Evolutionary conservation across 805 yeast species (phyloP).

Genomic region (Candida succiphila): DNA sequence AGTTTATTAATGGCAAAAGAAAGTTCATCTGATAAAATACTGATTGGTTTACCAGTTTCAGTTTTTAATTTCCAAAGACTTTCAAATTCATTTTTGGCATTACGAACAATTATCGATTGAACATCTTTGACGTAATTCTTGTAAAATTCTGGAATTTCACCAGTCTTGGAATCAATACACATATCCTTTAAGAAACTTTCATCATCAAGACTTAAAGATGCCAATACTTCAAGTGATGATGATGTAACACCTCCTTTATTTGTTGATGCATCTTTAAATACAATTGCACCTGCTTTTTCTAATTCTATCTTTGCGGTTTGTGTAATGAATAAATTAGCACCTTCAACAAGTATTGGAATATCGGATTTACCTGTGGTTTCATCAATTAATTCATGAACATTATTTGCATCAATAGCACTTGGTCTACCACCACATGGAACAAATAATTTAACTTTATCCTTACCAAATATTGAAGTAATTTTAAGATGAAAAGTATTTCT

Average conservation of each 20-base stretch:
- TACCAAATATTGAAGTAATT: conserved; percentile 49
- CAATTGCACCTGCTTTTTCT: conserved; percentile 78
- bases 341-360: conserved; percentile 89
- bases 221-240: conserved; percentile 89
- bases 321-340: conserved; percentile 92
- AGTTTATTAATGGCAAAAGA: conserved; percentile 77
- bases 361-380: conserved; percentile 63
- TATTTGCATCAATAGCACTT: conserved; percentile 83
- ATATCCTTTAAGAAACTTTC: conserved; percentile 68
- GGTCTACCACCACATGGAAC: conserved; percentile 99
- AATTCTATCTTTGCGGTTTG: conserved; percentile 84
- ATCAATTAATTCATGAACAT: conserved; percentile 64
- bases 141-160: conserved; percentile 62
- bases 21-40: conserved; percentile 71
- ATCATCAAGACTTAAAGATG: conserved; percentile 87
- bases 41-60: conserved; percentile 49
- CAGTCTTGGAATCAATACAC: conserved; percentile 54
- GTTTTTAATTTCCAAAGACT: conserved; percentile 57
- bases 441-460: conserved; percentile 62
- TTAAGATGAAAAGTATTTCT: conserved; percentile 85
- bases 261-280: conserved; percentile 94
- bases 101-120: conserved; percentile 61
- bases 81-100: conserved; percentile 80
- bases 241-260: conserved; percentile 99
- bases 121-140: conserved; percentile 76